Base-by-base conservation (phyloP, 306 rosid species). In the Gillenia trifoliata region DNA sequence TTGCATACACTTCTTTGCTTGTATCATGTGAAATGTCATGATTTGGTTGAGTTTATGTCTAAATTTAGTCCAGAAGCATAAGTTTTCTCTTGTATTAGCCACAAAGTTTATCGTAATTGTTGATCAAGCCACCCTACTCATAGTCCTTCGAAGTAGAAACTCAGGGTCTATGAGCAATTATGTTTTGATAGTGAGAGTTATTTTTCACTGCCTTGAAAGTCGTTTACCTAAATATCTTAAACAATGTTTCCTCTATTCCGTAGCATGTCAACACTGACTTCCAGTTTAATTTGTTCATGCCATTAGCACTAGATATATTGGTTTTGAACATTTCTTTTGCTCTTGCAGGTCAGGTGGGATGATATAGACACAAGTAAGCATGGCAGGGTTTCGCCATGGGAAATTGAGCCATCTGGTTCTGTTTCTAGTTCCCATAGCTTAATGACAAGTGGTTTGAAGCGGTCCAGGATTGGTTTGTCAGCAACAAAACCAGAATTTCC, bases 321-420 rank as follows among this genome's bases (percentile, higher is more conserved):
- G 31, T 54, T 26, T 57, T 26, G 26, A 55, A 29, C 17, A 20
- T 23, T 38, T 30, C 36, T 65, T 29, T 25, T 33, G 50, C 64
- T 49, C 17, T 69, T 77, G 74, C 84, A 95, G 99, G 98, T 92
- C 23, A 88, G 99, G 91, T 95, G 99, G 99, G 99, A 95, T 77
- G 93, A 89, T 74, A 62, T 81, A 1, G 93, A 95, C 70, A 78
- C 85, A 10, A 78, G 77, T 70, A 89, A 88, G 85, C 96, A 88
- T 79, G 88, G 90, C 67, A 83, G 99, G 89, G 97, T 95, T 83
- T 95, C 98, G 80, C 99, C 98, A 4, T 95, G 99, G 99, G 99
- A 95, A 85, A 89, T 92, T 23, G 97, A 92, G 82, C 91, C 97
- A 36, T 87, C 93, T 60, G 90, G 92, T 79, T 86, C 93, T 79